phyloP scores from a whole-genome alignment of 495 filamentous ascomycete genomes.

The Peziza echinospora region DNA sequence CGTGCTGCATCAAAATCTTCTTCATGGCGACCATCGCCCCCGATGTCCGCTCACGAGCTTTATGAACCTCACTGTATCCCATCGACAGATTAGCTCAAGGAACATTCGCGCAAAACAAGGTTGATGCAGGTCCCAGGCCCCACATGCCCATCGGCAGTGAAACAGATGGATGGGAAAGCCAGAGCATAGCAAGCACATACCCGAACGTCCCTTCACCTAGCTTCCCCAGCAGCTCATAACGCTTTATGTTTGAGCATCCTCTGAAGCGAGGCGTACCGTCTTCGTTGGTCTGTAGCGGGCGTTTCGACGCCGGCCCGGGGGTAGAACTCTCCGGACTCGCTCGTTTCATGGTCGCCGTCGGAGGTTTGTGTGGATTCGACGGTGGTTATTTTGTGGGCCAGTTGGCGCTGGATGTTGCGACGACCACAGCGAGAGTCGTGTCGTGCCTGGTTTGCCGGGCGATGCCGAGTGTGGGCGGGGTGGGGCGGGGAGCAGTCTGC shows the following conservation, averaged over 20 bases:
- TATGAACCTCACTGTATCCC: constrained; percentile 61
- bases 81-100: neutral
- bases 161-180: constrained; percentile 2
- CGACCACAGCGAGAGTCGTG: too few species aligned
- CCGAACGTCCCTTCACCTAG: constrained; percentile 96
- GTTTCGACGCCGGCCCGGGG: constrained; percentile 18
- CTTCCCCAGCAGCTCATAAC: constrained; percentile 78
- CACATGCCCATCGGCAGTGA: neutral
- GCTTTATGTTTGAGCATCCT: constrained; percentile 68
- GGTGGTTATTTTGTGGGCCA: too few species aligned
- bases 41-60: constrained; percentile 54
- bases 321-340: constrained; percentile 15
- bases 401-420: too few species aligned
- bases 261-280: constrained; percentile 33
- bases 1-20: constrained; percentile 80
- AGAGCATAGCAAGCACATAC: too few species aligned
- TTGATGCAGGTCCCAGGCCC: neutral
- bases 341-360: constrained; percentile 17
- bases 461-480: too few species aligned
- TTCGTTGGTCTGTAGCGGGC: constrained; percentile 13
- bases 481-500: too few species aligned
- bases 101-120: neutral
- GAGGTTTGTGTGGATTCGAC: too few species aligned
- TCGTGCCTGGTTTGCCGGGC: too few species aligned
- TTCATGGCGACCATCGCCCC: constrained; percentile 66